phyloP scores from a whole-genome alignment of 192 early-diverging fungal genomes.

The Coemansia sp. region DNA sequence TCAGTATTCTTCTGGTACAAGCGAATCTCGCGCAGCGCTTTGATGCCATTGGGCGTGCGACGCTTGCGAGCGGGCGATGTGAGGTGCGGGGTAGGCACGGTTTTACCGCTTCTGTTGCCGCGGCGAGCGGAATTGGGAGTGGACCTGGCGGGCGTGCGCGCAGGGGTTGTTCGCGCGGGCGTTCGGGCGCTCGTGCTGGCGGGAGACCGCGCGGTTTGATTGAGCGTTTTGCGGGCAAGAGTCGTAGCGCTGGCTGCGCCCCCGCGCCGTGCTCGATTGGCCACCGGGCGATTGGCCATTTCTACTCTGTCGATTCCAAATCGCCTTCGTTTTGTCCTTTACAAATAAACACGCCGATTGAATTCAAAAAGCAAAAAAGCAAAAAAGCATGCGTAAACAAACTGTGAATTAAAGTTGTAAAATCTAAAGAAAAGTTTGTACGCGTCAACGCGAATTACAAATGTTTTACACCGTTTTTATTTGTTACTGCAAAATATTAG shows the following conservation, averaged over 20 bases:
- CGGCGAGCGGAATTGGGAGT: neutral
- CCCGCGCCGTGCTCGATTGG: slow-evolving; percentile 37
- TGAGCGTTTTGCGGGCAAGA: slow-evolving; percentile 34
- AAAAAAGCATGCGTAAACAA: neutral
- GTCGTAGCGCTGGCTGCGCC: slow-evolving; percentile 13
- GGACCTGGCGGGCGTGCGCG: neutral
- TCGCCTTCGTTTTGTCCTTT: neutral
- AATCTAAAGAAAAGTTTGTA: slow-evolving; percentile 4
- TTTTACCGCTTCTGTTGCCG: slow-evolving; percentile 31
- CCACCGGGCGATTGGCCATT: slow-evolving; percentile 19
- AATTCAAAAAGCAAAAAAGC: neutral
- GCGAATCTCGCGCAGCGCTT: slow-evolving; percentile 82
- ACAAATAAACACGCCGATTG: no score
- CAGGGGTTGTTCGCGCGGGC: slow-evolving; percentile 5
- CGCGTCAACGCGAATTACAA: slow-evolving; percentile 5
- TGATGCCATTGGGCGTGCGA: slow-evolving; percentile 57
- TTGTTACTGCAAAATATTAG: neutral
- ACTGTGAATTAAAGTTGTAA: neutral
- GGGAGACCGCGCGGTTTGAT: slow-evolving; percentile 2
- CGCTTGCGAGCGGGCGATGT: slow-evolving; percentile 33
- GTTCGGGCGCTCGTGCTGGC: slow-evolving; percentile 10
- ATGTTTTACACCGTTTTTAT: neutral
- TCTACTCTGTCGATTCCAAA: slow-evolving; percentile 1
- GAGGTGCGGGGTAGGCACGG: slow-evolving; percentile 7
- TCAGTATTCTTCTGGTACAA: slow-evolving; percentile 81